These are phyloP conservation scores for Aspergillus alliaceus DNA, from an alignment of 2,329 filamentous ascomycete genomes.

Conservation along the genomic window DNA sequence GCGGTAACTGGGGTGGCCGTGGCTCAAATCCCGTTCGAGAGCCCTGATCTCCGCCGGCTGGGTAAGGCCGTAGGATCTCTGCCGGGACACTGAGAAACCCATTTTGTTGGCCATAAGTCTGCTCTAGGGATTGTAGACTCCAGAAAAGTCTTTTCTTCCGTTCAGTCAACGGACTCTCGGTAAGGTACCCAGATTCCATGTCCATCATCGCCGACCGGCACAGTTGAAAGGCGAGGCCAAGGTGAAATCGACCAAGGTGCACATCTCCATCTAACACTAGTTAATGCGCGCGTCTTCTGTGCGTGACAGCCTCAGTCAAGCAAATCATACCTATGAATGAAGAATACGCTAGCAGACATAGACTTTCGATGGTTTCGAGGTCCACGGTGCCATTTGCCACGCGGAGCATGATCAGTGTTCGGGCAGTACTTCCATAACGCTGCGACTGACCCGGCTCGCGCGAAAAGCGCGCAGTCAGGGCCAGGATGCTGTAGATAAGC, in stretches of 20 bases:
- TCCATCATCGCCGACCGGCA: slow-evolving; percentile 54
- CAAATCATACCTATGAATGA: slow-evolving; percentile 48
- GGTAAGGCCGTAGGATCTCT: slow-evolving; percentile 42
- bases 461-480: slow-evolving; percentile 33
- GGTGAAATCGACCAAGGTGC: slow-evolving; percentile 52
- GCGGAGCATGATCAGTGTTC: slow-evolving; percentile 46
- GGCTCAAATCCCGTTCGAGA: slow-evolving; percentile 28
- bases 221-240: slow-evolving; percentile 52
- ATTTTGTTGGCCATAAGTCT: slow-evolving; percentile 51
- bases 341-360: slow-evolving; percentile 53
- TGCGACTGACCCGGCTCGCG: slow-evolving; percentile 27
- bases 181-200: slow-evolving; percentile 40
- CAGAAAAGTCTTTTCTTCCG: slow-evolving; percentile 54
- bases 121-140: slow-evolving; percentile 53
- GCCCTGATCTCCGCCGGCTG: slow-evolving; percentile 11
- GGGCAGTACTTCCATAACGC: slow-evolving; percentile 42
- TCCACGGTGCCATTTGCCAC: slow-evolving; percentile 54
- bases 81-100: slow-evolving; percentile 45
- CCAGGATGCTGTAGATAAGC: slow-evolving; percentile 34
- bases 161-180: slow-evolving; percentile 38
- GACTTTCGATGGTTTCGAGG: slow-evolving; percentile 51
- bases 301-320: too few species aligned
- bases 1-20: slow-evolving; percentile 45
- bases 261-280: slow-evolving; percentile 46
- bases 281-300: neutral